Evolutionary conservation across 306 rosid species (phyloP).

Genomic region (apple (Malus domestica)): ASM211411v1 NC_041803.1:53061501-53062000

Average conservation of each 20-base stretch:
- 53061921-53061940: conserved; percentile 3
- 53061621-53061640: conserved; percentile 17
- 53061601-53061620: neutral
- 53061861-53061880: neutral
- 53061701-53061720: conserved; percentile 57
- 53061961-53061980: conserved; percentile 18
- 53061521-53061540: conserved; percentile 75
- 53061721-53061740: conserved; percentile 79
- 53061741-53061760: conserved; percentile 72
- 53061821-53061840: neutral
- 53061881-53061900: neutral
- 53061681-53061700: conserved; percentile 75
- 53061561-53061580: conserved; percentile 82
- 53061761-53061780: conserved; percentile 86
- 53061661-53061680: conserved; percentile 93
- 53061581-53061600: conserved; percentile 49
- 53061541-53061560: conserved; percentile 71
- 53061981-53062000: conserved; percentile 83
- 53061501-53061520: conserved; percentile 74
- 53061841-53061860: neutral
- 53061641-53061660: conserved; percentile 15
- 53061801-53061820: conserved; percentile 99
- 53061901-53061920: neutral
- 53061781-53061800: conserved; percentile 94
- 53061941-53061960: conserved; percentile 1